Percentiles rank a stretch among this genome's conserved stretches.
Evolutionary conservation across 2,329 filamentous ascomycete genomes (phyloP).

Genomic region (Colletotrichum sublineola): DNA sequence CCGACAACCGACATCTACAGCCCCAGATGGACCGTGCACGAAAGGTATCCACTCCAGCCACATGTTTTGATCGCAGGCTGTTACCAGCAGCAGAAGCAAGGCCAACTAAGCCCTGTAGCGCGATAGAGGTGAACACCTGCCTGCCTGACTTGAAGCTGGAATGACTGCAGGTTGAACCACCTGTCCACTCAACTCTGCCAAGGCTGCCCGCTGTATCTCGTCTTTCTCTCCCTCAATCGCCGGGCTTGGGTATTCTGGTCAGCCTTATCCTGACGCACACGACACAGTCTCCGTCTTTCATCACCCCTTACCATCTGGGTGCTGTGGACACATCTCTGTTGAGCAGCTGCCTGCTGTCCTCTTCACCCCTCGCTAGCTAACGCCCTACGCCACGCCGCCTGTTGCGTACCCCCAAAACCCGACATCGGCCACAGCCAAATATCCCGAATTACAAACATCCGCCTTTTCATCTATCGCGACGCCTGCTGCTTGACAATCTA

Average conservation of each 20-base stretch:
- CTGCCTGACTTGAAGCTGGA: conserved; percentile 17
- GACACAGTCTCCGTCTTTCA: neutral
- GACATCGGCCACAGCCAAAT: conserved; percentile 17
- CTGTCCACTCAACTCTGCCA: conserved; percentile 34
- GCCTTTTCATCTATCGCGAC: conserved; percentile 43
- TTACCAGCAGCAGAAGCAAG: conserved; percentile 1
- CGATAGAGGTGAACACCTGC: conserved; percentile 20
- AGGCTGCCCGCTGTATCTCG: conserved; percentile 25
- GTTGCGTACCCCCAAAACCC: conserved; percentile 23
- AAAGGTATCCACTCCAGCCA: conserved; percentile 1
- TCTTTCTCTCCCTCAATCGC: conserved; percentile 20
- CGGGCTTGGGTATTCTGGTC: conserved; percentile 23
- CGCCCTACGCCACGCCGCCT: conserved; percentile 38
- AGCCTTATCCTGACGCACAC: conserved; percentile 16
- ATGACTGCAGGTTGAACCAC: conserved; percentile 34
- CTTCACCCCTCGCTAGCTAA: conserved; percentile 33
- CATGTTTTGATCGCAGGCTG: neutral
- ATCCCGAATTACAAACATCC: conserved; percentile 9
- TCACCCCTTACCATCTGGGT: conserved; percentile 14
- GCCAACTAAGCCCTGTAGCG: conserved; percentile 26
- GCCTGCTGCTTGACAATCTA: neutral
- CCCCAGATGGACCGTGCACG: conserved; percentile 19
- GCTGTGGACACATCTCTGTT: conserved; percentile 40
- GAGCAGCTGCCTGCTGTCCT: conserved; percentile 24
- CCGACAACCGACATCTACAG: neutral